Conservation (phyloP, 140 eudicot genomes). For the Bidens hawaiensis region DNA sequence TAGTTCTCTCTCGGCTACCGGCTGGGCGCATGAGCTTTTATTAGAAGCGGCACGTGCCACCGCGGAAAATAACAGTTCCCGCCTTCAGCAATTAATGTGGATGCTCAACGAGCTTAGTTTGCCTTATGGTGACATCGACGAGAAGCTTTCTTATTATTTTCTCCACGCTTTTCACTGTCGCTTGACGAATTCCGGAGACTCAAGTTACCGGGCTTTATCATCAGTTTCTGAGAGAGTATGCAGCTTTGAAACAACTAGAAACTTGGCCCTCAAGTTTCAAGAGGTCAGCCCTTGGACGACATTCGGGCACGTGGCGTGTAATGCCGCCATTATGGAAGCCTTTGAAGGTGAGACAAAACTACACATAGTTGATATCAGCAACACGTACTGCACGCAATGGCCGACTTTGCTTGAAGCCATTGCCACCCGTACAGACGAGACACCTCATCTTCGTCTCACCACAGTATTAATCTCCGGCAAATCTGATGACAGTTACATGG, state of each 20-base stretch:
- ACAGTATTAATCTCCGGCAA: constrained; percentile 45
- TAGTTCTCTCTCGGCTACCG: constrained; percentile 41
- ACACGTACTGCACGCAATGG: constrained; percentile 95
- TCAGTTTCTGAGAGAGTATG: constrained; percentile 45
- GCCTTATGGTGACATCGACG: constrained; percentile 67
- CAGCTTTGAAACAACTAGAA: constrained; percentile 72
- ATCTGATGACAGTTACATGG: constrained; percentile 14
- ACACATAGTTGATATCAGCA: constrained; percentile 80
- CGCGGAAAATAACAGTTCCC: constrained; percentile 47
- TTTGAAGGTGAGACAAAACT: constrained; percentile 66
- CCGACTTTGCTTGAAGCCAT: constrained; percentile 90
- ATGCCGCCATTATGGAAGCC: constrained; percentile 92
- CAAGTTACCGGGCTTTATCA: constrained; percentile 26
- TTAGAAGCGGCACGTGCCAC: constrained; percentile 72
- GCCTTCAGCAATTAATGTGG: constrained; percentile 89
- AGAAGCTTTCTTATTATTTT: constrained; percentile 62
- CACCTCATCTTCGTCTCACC: constrained; percentile 78
- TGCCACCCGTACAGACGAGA: constrained; percentile 80
- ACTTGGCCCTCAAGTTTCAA: constrained; percentile 68
- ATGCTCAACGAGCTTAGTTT: constrained; percentile 88
- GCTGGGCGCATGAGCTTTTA: constrained; percentile 65
- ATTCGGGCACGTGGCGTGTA: constrained; percentile 92
- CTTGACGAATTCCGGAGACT: constrained; percentile 62
- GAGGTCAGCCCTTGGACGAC: constrained; percentile 98
- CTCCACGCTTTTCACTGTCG: constrained; percentile 66